Percentiles rank a stretch among this genome's conserved stretches.
phyloP scores from a whole-genome alignment of 1,139 yeast genomes.

The Yamadazyma diospyri region DNA sequence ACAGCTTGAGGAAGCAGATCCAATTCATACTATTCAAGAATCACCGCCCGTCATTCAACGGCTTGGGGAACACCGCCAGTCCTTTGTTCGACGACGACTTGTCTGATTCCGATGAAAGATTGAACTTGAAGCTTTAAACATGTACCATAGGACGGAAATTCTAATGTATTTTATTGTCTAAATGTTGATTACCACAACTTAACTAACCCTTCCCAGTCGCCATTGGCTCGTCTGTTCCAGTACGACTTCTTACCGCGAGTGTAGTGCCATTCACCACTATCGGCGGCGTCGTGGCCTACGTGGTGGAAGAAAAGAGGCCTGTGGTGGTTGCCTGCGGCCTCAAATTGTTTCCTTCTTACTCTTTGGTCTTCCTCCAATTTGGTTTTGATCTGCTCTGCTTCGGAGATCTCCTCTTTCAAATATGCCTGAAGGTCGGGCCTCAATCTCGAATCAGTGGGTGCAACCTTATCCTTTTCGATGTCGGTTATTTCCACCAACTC shows the following conservation, averaged over 20 bases:
- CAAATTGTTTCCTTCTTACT: constrained; percentile 60
- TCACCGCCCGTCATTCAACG: constrained; percentile 18
- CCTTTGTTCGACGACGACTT: constrained; percentile 15
- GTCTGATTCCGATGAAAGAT: constrained; percentile 34
- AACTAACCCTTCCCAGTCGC: constrained; percentile 56
- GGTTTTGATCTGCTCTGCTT: constrained; percentile 67
- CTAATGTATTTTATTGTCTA: neutral
- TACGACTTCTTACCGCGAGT: constrained; percentile 64
- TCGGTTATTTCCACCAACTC: constrained; percentile 73
- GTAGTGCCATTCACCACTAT: constrained; percentile 56
- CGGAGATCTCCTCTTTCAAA: constrained; percentile 63
- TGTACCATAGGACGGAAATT: too few relatives aligned
- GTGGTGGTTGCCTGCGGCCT: constrained; percentile 42
- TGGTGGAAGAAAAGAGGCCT: constrained; percentile 63
- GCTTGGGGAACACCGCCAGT: constrained; percentile 9
- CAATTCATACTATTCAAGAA: constrained; percentile 47
- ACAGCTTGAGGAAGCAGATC: constrained; percentile 48
- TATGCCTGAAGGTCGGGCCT: constrained; percentile 82
- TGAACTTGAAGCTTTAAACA: constrained; percentile 31
- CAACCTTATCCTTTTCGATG: constrained; percentile 58
- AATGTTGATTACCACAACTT: constrained; percentile 44
- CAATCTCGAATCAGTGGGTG: constrained; percentile 86
- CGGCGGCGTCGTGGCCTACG: constrained; percentile 32
- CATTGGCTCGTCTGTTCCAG: constrained; percentile 70
- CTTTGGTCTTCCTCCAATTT: constrained; percentile 79